A percentile compares a stretch with the other conserved stretches of the same genome.
Conservation (phyloP, 352 stramenopile genomes). For the Thalassiosira livingstoniorum region DNA sequence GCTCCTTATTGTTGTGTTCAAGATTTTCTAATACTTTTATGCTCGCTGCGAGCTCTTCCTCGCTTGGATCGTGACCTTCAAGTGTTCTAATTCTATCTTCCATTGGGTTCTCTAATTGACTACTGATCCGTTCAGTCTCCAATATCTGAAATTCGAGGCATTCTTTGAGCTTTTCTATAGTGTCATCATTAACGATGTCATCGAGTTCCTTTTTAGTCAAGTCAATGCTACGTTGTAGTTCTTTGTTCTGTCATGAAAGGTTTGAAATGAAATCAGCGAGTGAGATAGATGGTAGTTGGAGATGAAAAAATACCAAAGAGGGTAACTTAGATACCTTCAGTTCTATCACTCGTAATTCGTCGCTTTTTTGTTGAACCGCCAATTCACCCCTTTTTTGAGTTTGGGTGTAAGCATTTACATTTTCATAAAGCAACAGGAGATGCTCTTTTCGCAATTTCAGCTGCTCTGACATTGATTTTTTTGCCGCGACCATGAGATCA, state of each 20-base stretch:
- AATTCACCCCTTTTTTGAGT: slow-evolving; percentile 34
- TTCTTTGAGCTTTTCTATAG: slow-evolving; percentile 35
- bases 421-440: slow-evolving; percentile 33
- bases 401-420: slow-evolving; percentile 12
- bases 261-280: no score
- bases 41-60: slow-evolving; percentile 36
- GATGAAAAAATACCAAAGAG: no score
- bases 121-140: slow-evolving; percentile 27
- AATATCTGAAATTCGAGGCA: slow-evolving; percentile 40
- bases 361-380: slow-evolving; percentile 21
- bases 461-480: slow-evolving; percentile 31
- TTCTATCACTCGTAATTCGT: slow-evolving; percentile 32
- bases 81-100: slow-evolving; percentile 17
- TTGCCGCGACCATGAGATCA: slow-evolving; percentile 14
- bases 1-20: slow-evolving; percentile 46
- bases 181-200: slow-evolving; percentile 20
- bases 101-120: slow-evolving; percentile 39
- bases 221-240: slow-evolving; percentile 40
- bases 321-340: no score
- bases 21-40: slow-evolving; percentile 34
- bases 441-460: slow-evolving; percentile 41
- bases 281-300: no score
- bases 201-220: slow-evolving; percentile 39
- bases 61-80: slow-evolving; percentile 33
- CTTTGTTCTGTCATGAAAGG: slow-evolving; percentile 38